phyloP scores from a whole-genome alignment of 192 early-diverging fungal genomes.

The Pilaira anomala region DNA sequence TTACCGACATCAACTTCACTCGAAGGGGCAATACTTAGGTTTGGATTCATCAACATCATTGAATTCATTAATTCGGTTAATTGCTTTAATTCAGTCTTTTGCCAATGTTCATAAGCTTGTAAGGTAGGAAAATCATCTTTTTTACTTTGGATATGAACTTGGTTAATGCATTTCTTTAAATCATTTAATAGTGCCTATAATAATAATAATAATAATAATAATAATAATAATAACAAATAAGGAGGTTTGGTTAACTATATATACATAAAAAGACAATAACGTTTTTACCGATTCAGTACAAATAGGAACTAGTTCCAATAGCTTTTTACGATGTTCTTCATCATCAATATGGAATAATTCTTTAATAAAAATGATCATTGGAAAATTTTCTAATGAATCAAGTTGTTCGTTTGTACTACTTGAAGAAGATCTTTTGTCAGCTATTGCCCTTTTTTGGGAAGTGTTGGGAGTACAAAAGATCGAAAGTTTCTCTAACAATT shows the following conservation, averaged over 20 bases:
- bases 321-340: slow-evolving; percentile 32
- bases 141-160: slow-evolving; percentile 40
- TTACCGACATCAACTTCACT: slow-evolving; percentile 27
- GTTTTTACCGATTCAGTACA: slow-evolving; percentile 45
- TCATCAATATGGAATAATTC: slow-evolving; percentile 42
- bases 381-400: slow-evolving; percentile 9
- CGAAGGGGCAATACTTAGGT: slow-evolving; percentile 26
- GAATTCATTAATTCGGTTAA: slow-evolving; percentile 48
- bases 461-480: slow-evolving; percentile 9
- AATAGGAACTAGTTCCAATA: slow-evolving; percentile 39
- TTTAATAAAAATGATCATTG: slow-evolving; percentile 29
- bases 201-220: not conserved
- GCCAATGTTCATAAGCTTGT: slow-evolving; percentile 51
- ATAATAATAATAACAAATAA: not conserved
- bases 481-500: slow-evolving; percentile 28
- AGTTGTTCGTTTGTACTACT: not conserved
- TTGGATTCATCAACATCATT: slow-evolving; percentile 39
- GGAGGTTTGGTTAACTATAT: no score
- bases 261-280: no score
- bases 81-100: slow-evolving; percentile 50
- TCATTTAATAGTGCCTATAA: slow-evolving; percentile 43
- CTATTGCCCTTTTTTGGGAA: not conserved
- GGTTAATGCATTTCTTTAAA: slow-evolving; percentile 46
- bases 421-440: not conserved
- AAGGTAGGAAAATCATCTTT: slow-evolving; percentile 46